These are phyloP conservation scores for Lophium mytilinum DNA, from an alignment of 495 filamentous ascomycete species.

Conservation along the genomic window DNA sequence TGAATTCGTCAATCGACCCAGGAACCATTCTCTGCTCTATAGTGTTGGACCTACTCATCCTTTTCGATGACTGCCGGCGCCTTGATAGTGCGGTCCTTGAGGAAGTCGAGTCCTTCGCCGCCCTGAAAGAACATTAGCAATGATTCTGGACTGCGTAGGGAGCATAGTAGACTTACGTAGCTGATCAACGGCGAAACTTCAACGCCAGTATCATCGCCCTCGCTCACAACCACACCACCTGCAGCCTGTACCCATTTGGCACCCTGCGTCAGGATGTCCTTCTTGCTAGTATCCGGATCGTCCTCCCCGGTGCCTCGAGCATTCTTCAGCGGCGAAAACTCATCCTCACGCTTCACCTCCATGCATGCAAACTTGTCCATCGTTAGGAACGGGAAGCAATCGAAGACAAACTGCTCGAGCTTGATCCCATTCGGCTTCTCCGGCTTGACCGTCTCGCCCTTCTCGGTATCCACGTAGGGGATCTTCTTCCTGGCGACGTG, in stretches of 20 bases:
- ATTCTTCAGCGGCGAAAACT: conserved; percentile 98
- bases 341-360: conserved; percentile 93
- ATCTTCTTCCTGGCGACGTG: conserved; percentile 99
- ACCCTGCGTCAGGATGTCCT: conserved; percentile 84
- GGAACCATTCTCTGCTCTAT: neutral
- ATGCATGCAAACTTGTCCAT: conserved; percentile 87
- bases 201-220: conserved; percentile 60
- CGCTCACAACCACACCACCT: conserved; percentile 68
- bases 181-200: conserved; percentile 91
- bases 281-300: conserved; percentile 83
- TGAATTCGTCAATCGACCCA: neutral
- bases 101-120: conserved; percentile 79
- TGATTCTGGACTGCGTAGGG: conserved; percentile 19
- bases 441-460: conserved; percentile 74
- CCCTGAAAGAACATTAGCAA: conserved; percentile 45
- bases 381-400: conserved; percentile 86
- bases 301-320: conserved; percentile 76
- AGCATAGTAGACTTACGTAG: conserved; percentile 64
- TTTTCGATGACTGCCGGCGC: conserved; percentile 71
- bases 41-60: conserved; percentile 40
- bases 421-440: conserved; percentile 96
- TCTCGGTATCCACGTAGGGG: conserved; percentile 67
- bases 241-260: conserved; percentile 72
- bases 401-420: conserved; percentile 98
- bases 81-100: conserved; percentile 65